A percentile compares a stretch with the other conserved stretches of the same genome.
phyloP scores from a whole-genome alignment of 139 green algal genomes.

The Zygnema circumcarinatum region DNA sequence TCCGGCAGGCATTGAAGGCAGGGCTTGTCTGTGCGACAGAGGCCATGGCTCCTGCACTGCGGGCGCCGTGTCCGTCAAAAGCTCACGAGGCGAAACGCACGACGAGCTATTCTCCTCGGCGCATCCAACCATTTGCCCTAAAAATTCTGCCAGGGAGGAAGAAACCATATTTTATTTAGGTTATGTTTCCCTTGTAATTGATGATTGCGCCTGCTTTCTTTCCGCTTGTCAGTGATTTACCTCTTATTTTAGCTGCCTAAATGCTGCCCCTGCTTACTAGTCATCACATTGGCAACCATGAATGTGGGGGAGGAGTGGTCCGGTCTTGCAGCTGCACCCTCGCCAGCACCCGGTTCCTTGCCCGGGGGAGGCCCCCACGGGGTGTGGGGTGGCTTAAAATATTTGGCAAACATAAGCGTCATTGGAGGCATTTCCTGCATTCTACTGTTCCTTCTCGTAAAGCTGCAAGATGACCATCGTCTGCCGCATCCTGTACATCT shows the following conservation, averaged over 20 bases:
- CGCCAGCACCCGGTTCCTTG: not conserved
- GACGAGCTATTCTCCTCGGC: no score
- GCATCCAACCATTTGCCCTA: no score
- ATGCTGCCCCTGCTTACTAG: not conserved
- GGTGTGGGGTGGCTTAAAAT: not conserved
- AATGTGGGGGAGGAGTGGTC: not conserved
- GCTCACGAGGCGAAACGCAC: no score
- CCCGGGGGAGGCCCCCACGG: not conserved
- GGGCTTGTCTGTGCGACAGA: no score
- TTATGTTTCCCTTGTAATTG: no score
- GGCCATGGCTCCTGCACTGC: no score
- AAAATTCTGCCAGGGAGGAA: no score
- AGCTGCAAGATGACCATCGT: constrained; percentile 42
- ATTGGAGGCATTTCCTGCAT: constrained; percentile 29
- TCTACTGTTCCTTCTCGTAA: constrained; percentile 50
- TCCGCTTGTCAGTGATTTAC: no score
- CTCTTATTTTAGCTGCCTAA: not conserved
- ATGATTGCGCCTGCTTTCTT: no score
- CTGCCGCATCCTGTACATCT: constrained; percentile 28
- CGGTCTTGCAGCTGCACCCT: not conserved
- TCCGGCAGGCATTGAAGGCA: no score
- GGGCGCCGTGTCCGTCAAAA: no score
- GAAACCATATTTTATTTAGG: no score
- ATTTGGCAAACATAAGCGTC: constrained; percentile 45
- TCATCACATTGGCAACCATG: not conserved